These are phyloP conservation scores for Steccherinum ochraceum DNA, from an alignment of 768 basidiomycete species.

Conservation along the genomic window DNA sequence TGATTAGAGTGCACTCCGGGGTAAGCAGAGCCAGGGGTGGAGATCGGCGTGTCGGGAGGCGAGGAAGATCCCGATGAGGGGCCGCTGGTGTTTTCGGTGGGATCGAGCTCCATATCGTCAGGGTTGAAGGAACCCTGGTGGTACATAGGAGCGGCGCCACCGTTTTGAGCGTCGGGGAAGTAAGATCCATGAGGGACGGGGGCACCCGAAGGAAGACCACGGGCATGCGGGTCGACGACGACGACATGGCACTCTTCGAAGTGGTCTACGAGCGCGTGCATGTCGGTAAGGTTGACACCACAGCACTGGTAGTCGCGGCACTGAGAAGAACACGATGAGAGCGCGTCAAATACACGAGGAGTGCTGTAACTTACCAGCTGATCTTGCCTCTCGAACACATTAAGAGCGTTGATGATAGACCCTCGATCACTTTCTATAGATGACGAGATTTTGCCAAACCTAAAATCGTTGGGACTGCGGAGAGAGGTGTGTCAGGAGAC, in stretches of 20 bases:
- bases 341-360: slow-evolving; percentile 2
- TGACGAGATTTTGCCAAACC: slow-evolving; percentile 38
- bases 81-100: slow-evolving; percentile 34
- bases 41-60: slow-evolving; percentile 39
- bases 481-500: background rate
- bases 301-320: slow-evolving; percentile 91
- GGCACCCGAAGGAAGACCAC: slow-evolving; percentile 7
- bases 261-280: slow-evolving; percentile 84
- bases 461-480: slow-evolving; percentile 41
- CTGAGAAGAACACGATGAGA: slow-evolving; percentile 24
- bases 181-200: slow-evolving; percentile 12
- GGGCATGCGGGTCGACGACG: slow-evolving; percentile 45
- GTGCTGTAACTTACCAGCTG: slow-evolving; percentile 49
- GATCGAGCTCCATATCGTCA: slow-evolving; percentile 78
- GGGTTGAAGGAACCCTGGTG: slow-evolving; percentile 53
- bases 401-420: slow-evolving; percentile 58
- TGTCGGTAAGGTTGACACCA: slow-evolving; percentile 66
- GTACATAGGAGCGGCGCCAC: slow-evolving; percentile 18
- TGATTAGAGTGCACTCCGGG: slow-evolving; percentile 22
- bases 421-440: slow-evolving; percentile 59
- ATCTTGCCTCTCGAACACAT: slow-evolving; percentile 61
- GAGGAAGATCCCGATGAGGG: slow-evolving; percentile 30
- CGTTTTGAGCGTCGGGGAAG: slow-evolving; percentile 16
- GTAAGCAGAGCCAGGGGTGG: slow-evolving; percentile 34
- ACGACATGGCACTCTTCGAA: slow-evolving; percentile 89